These are phyloP conservation scores for Clausena lansium DNA, from an alignment of 345 rosid genomes.

Conservation along the genomic window DNA sequence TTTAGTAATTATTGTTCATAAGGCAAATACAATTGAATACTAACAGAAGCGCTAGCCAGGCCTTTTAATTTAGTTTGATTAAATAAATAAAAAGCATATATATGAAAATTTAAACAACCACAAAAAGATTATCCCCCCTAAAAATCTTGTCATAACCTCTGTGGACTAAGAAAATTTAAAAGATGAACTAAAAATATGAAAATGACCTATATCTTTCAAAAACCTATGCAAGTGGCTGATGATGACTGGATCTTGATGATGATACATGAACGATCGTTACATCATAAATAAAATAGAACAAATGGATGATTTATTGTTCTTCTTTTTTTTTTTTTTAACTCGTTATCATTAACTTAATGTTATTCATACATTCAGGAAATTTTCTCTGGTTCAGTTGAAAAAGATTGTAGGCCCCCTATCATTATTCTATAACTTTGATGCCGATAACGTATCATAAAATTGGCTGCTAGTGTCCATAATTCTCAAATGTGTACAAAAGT, in stretches of 20 bases:
- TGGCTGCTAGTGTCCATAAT: not conserved
- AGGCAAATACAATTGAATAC: too few relatives aligned
- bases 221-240: not conserved
- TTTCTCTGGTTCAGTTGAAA: not conserved
- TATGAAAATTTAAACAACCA: not conserved
- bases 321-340: not conserved
- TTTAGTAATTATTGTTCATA: too few relatives aligned
- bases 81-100: not conserved
- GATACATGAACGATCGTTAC: not conserved
- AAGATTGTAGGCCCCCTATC: not conserved
- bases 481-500: not conserved
- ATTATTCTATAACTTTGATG: not conserved
- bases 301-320: not conserved
- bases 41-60: not conserved
- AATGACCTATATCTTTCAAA: not conserved
- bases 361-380: too few relatives aligned
- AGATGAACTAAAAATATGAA: slow-evolving; percentile 1
- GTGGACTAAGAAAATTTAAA: not conserved
- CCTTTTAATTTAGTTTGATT: not conserved
- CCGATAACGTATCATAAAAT: not conserved
- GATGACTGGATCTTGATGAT: not conserved
- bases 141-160: slow-evolving; percentile 3
- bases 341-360: not conserved
- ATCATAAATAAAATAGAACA: not conserved
- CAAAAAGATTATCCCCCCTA: not conserved